These are phyloP conservation scores for Bruguiera hainesii DNA, from an alignment of 441 rosid genomes.

Conservation along the genomic window DNA sequence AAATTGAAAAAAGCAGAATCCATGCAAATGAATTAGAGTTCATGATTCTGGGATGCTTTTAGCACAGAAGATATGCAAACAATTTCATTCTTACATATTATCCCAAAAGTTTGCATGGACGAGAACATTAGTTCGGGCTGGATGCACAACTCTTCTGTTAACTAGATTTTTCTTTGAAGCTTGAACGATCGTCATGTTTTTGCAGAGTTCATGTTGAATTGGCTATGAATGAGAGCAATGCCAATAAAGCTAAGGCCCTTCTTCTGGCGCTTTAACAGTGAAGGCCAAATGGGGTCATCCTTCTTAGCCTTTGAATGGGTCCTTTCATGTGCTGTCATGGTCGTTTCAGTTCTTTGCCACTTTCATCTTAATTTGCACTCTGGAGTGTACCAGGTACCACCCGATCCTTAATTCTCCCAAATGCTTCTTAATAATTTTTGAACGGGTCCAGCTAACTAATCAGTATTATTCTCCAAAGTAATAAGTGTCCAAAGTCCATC, in stretches of 20 bases:
- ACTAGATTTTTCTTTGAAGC: conserved; percentile 10
- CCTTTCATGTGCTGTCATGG: conserved; percentile 38
- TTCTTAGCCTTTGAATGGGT: conserved; percentile 33
- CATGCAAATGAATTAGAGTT: no score
- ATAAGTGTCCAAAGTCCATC: conserved; percentile 19
- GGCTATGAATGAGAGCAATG: conserved; percentile 10
- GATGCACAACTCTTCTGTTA: no score
- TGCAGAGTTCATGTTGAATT: conserved; percentile 17
- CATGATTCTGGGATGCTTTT: no score
- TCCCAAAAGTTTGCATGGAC: no score
- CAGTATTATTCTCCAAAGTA: neutral
- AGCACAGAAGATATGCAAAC: no score
- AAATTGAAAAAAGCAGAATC: no score
- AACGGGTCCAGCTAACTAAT: conserved; percentile 27
- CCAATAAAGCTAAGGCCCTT: conserved; percentile 27
- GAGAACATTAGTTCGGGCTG: no score
- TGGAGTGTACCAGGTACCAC: conserved; percentile 29
- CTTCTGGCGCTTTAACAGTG: conserved; percentile 18
- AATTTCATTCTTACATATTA: no score
- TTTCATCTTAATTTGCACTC: conserved; percentile 19
- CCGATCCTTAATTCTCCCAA: conserved; percentile 25
- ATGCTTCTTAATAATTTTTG: conserved; percentile 16
- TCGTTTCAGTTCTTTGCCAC: conserved; percentile 44
- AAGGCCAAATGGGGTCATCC: conserved; percentile 33
- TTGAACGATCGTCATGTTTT: conserved; percentile 12